Percentiles rank a stretch among this genome's conserved stretches.
Evolutionary conservation across 2,329 filamentous ascomycete species (phyloP).

Genomic region (Coniochaeta prunicola): DNA sequence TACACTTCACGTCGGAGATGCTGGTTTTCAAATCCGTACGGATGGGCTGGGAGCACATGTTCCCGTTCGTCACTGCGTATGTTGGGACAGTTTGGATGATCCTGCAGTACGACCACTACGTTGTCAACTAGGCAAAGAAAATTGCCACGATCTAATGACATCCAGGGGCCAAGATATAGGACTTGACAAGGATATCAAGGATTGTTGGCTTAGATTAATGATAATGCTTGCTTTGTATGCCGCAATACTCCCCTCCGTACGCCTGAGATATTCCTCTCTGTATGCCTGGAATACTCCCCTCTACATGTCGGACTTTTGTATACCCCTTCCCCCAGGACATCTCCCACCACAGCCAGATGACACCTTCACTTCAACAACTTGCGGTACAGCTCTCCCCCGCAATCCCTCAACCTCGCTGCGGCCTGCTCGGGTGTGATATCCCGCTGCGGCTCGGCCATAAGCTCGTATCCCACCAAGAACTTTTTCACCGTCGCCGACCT

Average conservation of each 20-base stretch:
- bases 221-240: neutral
- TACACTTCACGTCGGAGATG: conserved; percentile 77
- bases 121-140: conserved; percentile 29
- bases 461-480: conserved; percentile 92
- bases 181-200: neutral
- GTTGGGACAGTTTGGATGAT: conserved; percentile 52
- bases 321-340: neutral
- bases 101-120: conserved; percentile 63
- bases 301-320: too few relatives aligned
- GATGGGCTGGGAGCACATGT: conserved; percentile 48
- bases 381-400: conserved; percentile 78
- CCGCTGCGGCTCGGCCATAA: conserved; percentile 95
- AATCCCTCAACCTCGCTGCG: conserved; percentile 65
- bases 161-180: neutral
- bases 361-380: conserved; percentile 40
- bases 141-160: neutral
- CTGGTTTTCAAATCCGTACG: conserved; percentile 69
- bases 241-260: neutral
- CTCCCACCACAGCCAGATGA: neutral
- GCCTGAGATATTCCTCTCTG: too few relatives aligned
- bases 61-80: conserved; percentile 43
- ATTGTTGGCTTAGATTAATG: neutral
- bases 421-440: conserved; percentile 98
- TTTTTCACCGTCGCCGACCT: conserved; percentile 91
- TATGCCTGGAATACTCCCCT: neutral